Evolutionary conservation across 2,329 filamentous ascomycete genomes (phyloP), one percentile per base, ranked within the genome.

Genomic region (Metarhizium anisopliae): DNA sequence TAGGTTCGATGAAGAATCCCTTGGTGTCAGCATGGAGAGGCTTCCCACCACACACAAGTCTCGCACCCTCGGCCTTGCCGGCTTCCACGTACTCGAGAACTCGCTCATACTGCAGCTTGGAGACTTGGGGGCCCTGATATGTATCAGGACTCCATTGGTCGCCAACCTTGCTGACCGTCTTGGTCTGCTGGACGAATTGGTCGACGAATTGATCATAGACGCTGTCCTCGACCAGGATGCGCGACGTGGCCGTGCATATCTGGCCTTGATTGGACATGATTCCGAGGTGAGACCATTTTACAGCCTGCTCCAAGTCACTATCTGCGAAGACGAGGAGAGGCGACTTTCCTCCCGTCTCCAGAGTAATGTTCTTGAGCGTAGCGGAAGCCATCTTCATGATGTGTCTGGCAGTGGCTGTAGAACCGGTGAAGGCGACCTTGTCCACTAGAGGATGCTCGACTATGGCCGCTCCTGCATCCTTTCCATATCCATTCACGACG

Each of bases 361-460:
- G 79, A 40, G 85, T 88, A 52, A 88, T 84, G 79, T 87, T 87
- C 80, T 88, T 89, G 62, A 88, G 71, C 78, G 88, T 88, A 68
- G 83, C 69, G 58, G 86, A 85, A n/a, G 86, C 85, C 38, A 85
- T 80, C 78, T 10, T 88, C 82, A 89, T 85, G 74, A 90, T 87
- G 62, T 77, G 74, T 63, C 85, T 81, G 59, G 84, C 86, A 61
- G 87, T 82, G 51, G 80, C 66, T 55, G 86, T 89, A 36, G 84
- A 88, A 60, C 86, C 86, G 56, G 86, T 90, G 74, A 90, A 90
- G 63, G 86, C 85, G 61, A 90, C 74, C 82, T 89, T 89, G 78
- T 89, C 85, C 56, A 90, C 73, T 68, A 72, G 53, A 85, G 76
- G 61, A 89, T 77, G 65, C 30, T 36, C 16, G 30, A 52, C 54